Evolutionary conservation across 306 rosid genomes (phyloP), one percentile per base, ranked within the genome.

Genomic region (Senna siamea): DNA sequence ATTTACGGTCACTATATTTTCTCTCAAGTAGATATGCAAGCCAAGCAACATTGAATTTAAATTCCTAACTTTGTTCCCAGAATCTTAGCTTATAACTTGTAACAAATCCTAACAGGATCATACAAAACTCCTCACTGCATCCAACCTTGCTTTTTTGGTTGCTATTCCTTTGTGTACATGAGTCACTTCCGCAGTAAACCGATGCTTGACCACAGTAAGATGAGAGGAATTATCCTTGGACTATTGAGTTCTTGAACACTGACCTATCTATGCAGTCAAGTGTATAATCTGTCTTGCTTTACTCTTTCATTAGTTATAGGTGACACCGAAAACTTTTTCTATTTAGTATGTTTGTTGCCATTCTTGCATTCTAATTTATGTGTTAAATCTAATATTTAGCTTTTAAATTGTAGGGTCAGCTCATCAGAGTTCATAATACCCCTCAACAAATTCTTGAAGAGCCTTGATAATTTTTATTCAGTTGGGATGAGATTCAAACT

Each of bases 401-500:
- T 4, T 32, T 37, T 72, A 20, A 19, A 66, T 73, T 84, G 83
- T 65, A 94, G 99, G 85, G 87, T 80, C 58, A 86, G 90, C 73
- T 92, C 90, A 7, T 90, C 96, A 0, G 97, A 86, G n/a, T 94
- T 94, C 76, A 80, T 94, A 43, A 67, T 92, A 55, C 97, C 99
- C 64, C 73, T 74, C 55, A 75, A 85, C 56, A 92, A 86, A 56
- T 94, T 85, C 82, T 44, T 87, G 57, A 88, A 81, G 85, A 88
- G 96, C 85, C 86, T 80, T 57, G 85, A 87, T 46, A 85, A 69
- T 80, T 79, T 89, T 65, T 88, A 84, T 74, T 87, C 90, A 30
- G 88, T 74, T 82, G 99, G 99, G 72, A 90, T 87, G 96, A 88
- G 99, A 85, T 92, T 94, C 64, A 87, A 82, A 80, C 86, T 94